These are phyloP conservation scores for Chlorella sp. DNA, from an alignment of 139 green algal species.

Conservation along the genomic window DNA sequence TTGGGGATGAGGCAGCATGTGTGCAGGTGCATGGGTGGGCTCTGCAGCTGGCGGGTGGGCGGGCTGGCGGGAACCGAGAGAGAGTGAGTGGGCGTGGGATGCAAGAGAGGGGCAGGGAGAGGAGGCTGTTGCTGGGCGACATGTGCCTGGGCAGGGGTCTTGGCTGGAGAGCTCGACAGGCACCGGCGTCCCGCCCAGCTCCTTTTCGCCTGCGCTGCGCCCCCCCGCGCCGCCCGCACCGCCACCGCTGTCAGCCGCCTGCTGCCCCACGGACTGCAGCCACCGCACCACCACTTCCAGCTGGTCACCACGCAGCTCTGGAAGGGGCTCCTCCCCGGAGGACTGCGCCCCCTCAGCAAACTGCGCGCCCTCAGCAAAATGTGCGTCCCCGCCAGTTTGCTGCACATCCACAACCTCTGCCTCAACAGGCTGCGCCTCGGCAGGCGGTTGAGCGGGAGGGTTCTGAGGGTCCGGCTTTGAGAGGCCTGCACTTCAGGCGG, in stretches of 20 bases:
- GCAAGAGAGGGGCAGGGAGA: no score
- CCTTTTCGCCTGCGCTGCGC: background rate
- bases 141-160: constrained; percentile 13
- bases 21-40: no score
- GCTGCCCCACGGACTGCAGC: background rate
- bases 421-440: no score
- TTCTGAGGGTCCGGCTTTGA: no score
- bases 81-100: background rate
- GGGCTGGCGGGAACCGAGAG: background rate
- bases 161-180: background rate
- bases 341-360: background rate
- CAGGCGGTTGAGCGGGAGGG: no score
- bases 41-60: no score
- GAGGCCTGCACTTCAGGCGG: no score
- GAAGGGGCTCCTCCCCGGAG: background rate
- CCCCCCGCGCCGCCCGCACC: background rate
- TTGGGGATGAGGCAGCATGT: background rate
- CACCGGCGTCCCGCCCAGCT: background rate
- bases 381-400: no score
- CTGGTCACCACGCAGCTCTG: background rate
- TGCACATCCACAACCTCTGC: no score
- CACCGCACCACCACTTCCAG: background rate
- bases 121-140: background rate
- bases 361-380: no score
- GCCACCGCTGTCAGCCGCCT: background rate